Conservation (phyloP, 768 basidiomycete species). For the Hortiboletus flavorubellus region DNA sequence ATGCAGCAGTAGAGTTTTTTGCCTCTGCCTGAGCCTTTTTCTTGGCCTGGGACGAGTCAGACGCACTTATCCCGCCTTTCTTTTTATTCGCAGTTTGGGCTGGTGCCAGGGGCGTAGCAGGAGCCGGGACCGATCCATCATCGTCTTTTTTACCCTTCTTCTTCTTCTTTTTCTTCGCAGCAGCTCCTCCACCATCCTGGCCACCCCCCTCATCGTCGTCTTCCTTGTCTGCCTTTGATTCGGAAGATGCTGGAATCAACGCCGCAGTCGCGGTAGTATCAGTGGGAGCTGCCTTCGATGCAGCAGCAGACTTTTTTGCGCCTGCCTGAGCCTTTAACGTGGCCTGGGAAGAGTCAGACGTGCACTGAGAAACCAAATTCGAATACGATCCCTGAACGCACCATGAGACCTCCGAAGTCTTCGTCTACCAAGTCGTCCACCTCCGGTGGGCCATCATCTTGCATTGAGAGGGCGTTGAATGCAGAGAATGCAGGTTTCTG, state of each 20-base stretch:
- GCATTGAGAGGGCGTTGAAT: constrained; percentile 45
- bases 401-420: constrained; percentile 77
- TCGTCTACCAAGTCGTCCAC: constrained; percentile 49
- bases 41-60: constrained; percentile 44
- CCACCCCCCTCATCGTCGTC: constrained; percentile 70
- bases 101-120: constrained; percentile 32
- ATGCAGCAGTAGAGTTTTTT: constrained; percentile 52
- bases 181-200: constrained; percentile 44
- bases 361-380: constrained; percentile 6
- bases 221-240: constrained; percentile 39
- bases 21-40: constrained; percentile 86
- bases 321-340: constrained; percentile 82
- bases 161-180: constrained; percentile 83
- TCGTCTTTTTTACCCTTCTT: constrained; percentile 75
- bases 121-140: constrained; percentile 51
- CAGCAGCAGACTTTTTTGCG: constrained; percentile 59
- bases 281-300: constrained; percentile 29
- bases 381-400: constrained; percentile 30
- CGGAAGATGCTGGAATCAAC: constrained; percentile 25
- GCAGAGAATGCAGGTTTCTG: constrained; percentile 45
- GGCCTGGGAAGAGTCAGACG: constrained; percentile 42
- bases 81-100: constrained; percentile 53
- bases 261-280: constrained; percentile 15
- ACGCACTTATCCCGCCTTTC: constrained; percentile 74
- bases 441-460: constrained; percentile 41